Evolutionary conservation across 2,329 filamentous ascomycete species (phyloP).

Genomic region (Sarocladium oryzae): DNA sequence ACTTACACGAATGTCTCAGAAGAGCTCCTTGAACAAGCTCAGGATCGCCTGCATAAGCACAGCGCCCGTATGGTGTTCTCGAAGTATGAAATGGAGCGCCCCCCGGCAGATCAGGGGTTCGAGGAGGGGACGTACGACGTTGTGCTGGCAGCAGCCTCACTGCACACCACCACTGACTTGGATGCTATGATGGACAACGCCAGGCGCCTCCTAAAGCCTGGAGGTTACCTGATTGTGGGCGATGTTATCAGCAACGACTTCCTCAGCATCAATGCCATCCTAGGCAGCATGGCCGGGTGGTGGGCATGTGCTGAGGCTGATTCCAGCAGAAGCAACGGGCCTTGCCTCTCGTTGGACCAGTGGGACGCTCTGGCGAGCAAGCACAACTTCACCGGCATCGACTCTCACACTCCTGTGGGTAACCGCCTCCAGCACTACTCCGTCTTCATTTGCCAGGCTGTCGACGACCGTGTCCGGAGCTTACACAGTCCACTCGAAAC

Average conservation of each 20-base stretch:
- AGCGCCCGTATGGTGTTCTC: conserved; percentile 22
- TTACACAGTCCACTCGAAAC: background rate
- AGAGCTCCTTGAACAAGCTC: conserved; percentile 32
- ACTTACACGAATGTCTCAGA: conserved; percentile 39
- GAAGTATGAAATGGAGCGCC: conserved; percentile 23
- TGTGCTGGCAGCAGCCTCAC: conserved; percentile 19
- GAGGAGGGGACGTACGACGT: conserved; percentile 18
- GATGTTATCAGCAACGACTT: conserved; percentile 16
- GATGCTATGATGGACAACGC: conserved; percentile 16
- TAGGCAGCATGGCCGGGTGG: background rate
- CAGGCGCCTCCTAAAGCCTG: conserved; percentile 19
- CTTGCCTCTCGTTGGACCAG: background rate
- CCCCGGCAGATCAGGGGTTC: conserved; percentile 18
- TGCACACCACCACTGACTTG: conserved; percentile 21
- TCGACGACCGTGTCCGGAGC: background rate
- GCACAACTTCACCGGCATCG: background rate
- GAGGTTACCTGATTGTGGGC: conserved; percentile 21
- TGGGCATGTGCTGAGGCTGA: background rate
- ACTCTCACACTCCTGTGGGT: background rate
- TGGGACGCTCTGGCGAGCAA: background rate
- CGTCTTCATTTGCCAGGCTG: background rate
- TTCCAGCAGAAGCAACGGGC: background rate
- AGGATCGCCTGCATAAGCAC: conserved; percentile 21
- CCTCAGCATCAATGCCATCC: background rate
- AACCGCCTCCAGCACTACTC: background rate